These are phyloP conservation scores for Trichoderma gracile DNA, from an alignment of 2,329 filamentous ascomycete genomes.

Conservation along the genomic window DNA sequence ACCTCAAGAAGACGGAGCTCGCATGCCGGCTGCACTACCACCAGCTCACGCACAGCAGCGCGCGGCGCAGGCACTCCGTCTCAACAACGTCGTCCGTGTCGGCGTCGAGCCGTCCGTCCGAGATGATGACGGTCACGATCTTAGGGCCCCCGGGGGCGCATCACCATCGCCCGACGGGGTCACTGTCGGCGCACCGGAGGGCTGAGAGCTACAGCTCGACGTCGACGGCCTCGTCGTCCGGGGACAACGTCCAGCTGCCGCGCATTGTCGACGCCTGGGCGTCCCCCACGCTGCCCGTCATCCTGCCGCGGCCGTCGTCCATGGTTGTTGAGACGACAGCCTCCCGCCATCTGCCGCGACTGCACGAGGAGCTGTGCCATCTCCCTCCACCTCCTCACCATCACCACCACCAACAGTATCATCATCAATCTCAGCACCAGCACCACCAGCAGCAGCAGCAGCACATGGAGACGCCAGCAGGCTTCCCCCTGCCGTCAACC, in stretches of 20 bases:
- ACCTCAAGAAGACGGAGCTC: constrained; percentile 84
- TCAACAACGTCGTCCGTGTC: constrained; percentile 40
- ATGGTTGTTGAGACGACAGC: constrained; percentile 49
- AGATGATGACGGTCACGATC: too few species aligned
- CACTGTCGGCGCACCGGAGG: constrained; percentile 51
- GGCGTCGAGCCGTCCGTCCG: too few species aligned
- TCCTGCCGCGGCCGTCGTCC: constrained; percentile 65
- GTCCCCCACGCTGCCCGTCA: constrained; percentile 58
- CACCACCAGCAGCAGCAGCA: constrained; percentile 43
- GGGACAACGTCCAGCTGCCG: constrained; percentile 52
- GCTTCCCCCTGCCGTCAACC: constrained; percentile 41
- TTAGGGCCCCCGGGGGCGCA: too few species aligned
- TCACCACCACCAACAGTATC: constrained; percentile 32
- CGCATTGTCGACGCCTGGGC: constrained; percentile 50
- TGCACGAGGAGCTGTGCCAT: constrained; percentile 49
- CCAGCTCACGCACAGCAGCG: constrained; percentile 79
- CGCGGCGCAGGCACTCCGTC: constrained; percentile 64
- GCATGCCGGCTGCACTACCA: constrained; percentile 87
- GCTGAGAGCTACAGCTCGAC: constrained; percentile 47
- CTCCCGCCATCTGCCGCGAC: constrained; percentile 45
- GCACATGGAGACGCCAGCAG: constrained; percentile 60
- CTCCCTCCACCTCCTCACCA: constrained; percentile 46
- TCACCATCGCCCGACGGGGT: constrained; percentile 41
- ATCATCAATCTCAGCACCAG: too few species aligned
- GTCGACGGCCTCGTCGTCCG: constrained; percentile 43